Conservation (phyloP, 2,329 filamentous ascomycete genomes). For the Neonectria sp. region DNA sequence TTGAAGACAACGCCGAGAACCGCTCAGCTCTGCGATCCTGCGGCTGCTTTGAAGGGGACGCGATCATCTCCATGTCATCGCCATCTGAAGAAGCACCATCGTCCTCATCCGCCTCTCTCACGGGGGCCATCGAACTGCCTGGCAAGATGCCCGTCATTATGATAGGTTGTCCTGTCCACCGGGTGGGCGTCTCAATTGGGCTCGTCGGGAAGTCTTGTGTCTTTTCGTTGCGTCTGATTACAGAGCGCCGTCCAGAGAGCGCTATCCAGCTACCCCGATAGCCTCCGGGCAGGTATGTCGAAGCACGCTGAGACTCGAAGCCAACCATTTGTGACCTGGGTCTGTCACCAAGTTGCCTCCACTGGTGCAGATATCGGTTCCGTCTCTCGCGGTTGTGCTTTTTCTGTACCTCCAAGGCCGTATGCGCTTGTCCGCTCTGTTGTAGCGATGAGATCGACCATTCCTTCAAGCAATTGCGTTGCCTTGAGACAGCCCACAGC, state of each 20-base stretch:
- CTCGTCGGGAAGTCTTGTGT: conserved; percentile 39
- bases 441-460: conserved; percentile 58
- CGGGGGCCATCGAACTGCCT: conserved; percentile 49
- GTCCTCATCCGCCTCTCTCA: conserved; percentile 51
- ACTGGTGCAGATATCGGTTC: conserved; percentile 49
- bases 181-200: conserved; percentile 61
- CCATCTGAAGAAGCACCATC: conserved; percentile 41
- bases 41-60: conserved; percentile 41
- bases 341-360: conserved; percentile 46
- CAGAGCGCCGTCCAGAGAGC: conserved; percentile 44
- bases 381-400: conserved; percentile 53
- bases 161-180: conserved; percentile 60
- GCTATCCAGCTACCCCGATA: conserved; percentile 47
- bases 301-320: conserved; percentile 30
- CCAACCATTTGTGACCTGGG: conserved; percentile 28
- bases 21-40: conserved; percentile 38
- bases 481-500: conserved; percentile 51
- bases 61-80: conserved; percentile 40
- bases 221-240: conserved; percentile 42
- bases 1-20: conserved; percentile 53
- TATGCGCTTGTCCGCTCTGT: conserved; percentile 56
- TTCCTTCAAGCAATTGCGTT: conserved; percentile 52
- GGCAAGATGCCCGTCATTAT: conserved; percentile 52
- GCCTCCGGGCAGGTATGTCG: conserved; percentile 29
- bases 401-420: conserved; percentile 51